Evolutionary conservation across 495 filamentous ascomycete genomes (phyloP).

Genomic region (Xeromyces bisporus): DNA sequence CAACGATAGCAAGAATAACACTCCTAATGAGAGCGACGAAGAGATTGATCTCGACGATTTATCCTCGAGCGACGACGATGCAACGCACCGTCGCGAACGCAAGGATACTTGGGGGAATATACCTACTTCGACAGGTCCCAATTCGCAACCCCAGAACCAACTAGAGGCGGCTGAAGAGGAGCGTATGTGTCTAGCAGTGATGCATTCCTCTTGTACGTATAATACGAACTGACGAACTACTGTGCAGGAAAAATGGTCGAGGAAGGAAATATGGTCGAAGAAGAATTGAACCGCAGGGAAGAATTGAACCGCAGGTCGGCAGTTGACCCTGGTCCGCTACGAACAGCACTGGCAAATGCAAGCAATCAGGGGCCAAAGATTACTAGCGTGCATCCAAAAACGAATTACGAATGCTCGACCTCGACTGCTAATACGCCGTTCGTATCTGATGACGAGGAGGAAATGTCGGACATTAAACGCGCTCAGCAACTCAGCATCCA

Average conservation of each 20-base stretch:
- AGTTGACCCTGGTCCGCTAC: constrained; percentile 1
- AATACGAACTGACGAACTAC: not conserved
- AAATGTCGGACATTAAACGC: constrained; percentile 63
- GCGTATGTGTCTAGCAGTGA: constrained; percentile 34
- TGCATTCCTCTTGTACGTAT: not conserved
- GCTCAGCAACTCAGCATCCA: constrained; percentile 71
- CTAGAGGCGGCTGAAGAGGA: constrained; percentile 62
- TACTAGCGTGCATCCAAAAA: constrained; percentile 60
- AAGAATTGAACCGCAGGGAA: too few species aligned
- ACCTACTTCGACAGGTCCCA: too few species aligned
- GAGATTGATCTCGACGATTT: constrained; percentile 22
- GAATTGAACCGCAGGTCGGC: too few species aligned
- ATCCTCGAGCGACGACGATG: constrained; percentile 34
- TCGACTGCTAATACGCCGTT: constrained; percentile 62
- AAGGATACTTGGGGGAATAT: too few species aligned
- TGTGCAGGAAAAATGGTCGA: not conserved
- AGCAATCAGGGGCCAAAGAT: constrained; percentile 24
- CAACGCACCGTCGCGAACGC: too few species aligned
- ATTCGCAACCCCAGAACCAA: constrained; percentile 29
- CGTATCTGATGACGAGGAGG: constrained; percentile 73
- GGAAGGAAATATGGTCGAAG: not conserved
- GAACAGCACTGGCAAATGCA: constrained; percentile 4
- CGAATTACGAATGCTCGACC: constrained; percentile 53
- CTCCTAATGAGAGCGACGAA: constrained; percentile 35
- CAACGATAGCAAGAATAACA: constrained; percentile 44